phyloP scores from a whole-genome alignment of 2,329 filamentous ascomycete genomes.

The Colletotrichum chlorophyti region DNA sequence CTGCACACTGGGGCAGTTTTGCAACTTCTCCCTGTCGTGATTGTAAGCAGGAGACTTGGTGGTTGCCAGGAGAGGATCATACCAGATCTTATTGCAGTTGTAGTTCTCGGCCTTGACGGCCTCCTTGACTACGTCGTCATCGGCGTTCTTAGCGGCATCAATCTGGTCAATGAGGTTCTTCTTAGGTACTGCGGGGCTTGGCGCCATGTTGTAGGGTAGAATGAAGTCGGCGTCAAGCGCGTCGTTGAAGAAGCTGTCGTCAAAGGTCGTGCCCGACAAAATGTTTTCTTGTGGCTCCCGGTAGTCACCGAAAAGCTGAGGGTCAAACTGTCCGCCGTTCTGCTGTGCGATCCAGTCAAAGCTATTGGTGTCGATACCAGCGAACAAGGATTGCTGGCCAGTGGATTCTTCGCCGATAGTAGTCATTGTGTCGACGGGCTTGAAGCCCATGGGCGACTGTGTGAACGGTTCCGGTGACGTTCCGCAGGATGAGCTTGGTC shows the following conservation, averaged over 20 bases:
- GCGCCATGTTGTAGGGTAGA: slow-evolving; percentile 77
- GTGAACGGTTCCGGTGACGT: slow-evolving; percentile 80
- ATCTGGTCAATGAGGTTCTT: slow-evolving; percentile 80
- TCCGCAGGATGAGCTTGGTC: slow-evolving; percentile 71
- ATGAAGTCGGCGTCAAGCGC: slow-evolving; percentile 83
- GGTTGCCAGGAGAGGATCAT: slow-evolving; percentile 44
- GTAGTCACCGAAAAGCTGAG: slow-evolving; percentile 90
- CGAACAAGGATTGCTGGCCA: slow-evolving; percentile 43
- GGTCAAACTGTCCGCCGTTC: slow-evolving; percentile 87
- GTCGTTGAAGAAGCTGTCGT: slow-evolving; percentile 74
- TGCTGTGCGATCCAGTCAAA: slow-evolving; percentile 81
- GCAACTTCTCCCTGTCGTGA: slow-evolving; percentile 80
- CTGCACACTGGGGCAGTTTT: slow-evolving; percentile 85
- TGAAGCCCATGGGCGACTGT: slow-evolving; percentile 72
- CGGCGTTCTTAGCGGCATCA: slow-evolving; percentile 74
- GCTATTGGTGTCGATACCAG: slow-evolving; percentile 57
- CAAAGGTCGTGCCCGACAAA: slow-evolving; percentile 72
- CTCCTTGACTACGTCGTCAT: slow-evolving; percentile 64
- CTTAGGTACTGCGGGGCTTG: slow-evolving; percentile 57
- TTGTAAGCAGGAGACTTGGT: slow-evolving; percentile 46
- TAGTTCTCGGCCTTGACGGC: slow-evolving; percentile 59
- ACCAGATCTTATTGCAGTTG: slow-evolving; percentile 94
- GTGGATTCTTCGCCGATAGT: slow-evolving; percentile 70
- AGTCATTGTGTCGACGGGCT: slow-evolving; percentile 66
- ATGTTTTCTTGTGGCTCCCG: slow-evolving; percentile 88